Conservation (phyloP, 768 basidiomycete genomes). For the Lactarius akahatsu region DNA sequence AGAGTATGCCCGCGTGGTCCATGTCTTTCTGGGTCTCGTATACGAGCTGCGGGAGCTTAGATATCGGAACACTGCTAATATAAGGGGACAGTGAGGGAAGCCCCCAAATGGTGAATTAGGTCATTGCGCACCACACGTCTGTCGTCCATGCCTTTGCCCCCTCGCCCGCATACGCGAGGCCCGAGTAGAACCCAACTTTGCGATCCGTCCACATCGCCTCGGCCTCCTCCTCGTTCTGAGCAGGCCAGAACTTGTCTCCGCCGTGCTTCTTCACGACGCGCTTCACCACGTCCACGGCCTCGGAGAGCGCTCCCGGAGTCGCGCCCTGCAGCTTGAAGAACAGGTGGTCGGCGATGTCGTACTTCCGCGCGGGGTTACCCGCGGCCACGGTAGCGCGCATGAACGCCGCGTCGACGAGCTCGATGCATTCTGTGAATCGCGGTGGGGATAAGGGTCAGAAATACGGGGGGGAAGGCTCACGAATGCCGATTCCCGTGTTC, state of each 20-base stretch:
- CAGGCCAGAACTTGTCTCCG: conserved; percentile 64
- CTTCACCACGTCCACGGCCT: conserved; percentile 59
- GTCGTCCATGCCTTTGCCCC: conserved; percentile 65
- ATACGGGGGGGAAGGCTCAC: conserved; percentile 41
- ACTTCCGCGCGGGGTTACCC: conserved; percentile 41
- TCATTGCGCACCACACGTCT: conserved; percentile 62
- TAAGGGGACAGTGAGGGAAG: not conserved
- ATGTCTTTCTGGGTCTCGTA: conserved; percentile 74
- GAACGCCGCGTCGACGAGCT: conserved; percentile 72
- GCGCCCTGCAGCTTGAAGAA: conserved; percentile 89
- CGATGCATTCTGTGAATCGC: conserved; percentile 65
- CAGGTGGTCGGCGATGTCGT: conserved; percentile 52
- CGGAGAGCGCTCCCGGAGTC: conserved; percentile 54
- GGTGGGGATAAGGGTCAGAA: not conserved
- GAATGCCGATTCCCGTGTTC: conserved; percentile 71
- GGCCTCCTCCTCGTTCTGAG: conserved; percentile 63
- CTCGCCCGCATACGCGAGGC: conserved; percentile 51
- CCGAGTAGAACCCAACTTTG: conserved; percentile 62
- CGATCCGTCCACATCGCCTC: conserved; percentile 70
- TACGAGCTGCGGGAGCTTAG: conserved; percentile 61
- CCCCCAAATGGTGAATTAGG: not conserved
- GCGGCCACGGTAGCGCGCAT: conserved; percentile 61
- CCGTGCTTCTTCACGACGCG: conserved; percentile 62
- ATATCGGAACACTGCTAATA: conserved; percentile 54
- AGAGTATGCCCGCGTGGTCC: conserved; percentile 50